phyloP scores from a whole-genome alignment of 495 filamentous ascomycete species.

The Tuber umbilicatum region DNA sequence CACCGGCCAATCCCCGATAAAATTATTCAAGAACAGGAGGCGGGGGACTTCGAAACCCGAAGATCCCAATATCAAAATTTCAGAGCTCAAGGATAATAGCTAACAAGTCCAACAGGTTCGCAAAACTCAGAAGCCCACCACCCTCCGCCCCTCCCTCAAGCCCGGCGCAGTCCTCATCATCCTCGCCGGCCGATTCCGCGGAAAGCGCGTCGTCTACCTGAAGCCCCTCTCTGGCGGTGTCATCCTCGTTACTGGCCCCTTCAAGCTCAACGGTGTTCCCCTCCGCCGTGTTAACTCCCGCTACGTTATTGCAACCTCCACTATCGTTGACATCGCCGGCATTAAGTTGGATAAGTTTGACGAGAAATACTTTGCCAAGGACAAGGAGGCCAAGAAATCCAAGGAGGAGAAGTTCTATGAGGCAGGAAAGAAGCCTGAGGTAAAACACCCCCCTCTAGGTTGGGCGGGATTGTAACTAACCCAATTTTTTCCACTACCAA shows the following conservation, averaged over 20 bases:
- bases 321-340: slow-evolving; percentile 75
- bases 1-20: neutral
- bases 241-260: slow-evolving; percentile 96
- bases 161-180: slow-evolving; percentile 96
- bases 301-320: slow-evolving; percentile 97
- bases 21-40: slow-evolving; percentile 28
- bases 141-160: slow-evolving; percentile 74
- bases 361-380: slow-evolving; percentile 88
- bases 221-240: slow-evolving; percentile 94
- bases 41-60: neutral
- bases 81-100: neutral
- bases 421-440: slow-evolving; percentile 94
- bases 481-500: slow-evolving; percentile 32
- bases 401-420: slow-evolving; percentile 97
- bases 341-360: slow-evolving; percentile 75
- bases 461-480: slow-evolving; percentile 9
- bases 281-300: slow-evolving; percentile 95
- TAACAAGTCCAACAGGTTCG: slow-evolving; percentile 59
- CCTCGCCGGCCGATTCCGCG: slow-evolving; percentile 98
- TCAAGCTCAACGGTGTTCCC: slow-evolving; percentile 99
- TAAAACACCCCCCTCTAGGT: slow-evolving; percentile 48
- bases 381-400: slow-evolving; percentile 84
- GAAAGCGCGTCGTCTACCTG: slow-evolving; percentile 98
- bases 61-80: slow-evolving; percentile 7
- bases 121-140: slow-evolving; percentile 81